phyloP scores from a whole-genome alignment of 352 stramenopile species.

The Globisporangium mamillatum region DNA sequence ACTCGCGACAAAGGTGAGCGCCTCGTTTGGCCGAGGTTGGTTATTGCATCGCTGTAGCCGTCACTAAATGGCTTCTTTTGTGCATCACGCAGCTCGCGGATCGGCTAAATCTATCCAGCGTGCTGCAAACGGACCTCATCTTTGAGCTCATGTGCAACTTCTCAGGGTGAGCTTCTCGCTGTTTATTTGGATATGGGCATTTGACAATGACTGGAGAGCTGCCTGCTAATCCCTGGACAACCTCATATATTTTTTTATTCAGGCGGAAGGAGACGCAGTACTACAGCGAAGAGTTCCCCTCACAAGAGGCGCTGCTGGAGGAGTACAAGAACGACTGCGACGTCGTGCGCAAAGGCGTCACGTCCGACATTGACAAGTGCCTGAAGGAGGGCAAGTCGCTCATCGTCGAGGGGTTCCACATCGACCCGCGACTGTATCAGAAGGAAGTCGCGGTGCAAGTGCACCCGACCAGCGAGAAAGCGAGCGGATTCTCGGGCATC shows the following conservation, averaged over 20 bases:
- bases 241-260: background rate
- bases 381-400: slow-evolving; percentile 88
- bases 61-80: background rate
- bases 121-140: slow-evolving; percentile 85
- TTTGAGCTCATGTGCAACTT: slow-evolving; percentile 92
- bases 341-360: slow-evolving; percentile 79
- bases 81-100: slow-evolving; percentile 56
- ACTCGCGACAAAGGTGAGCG: slow-evolving; percentile 75
- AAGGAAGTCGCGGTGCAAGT: slow-evolving; percentile 47
- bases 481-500: slow-evolving; percentile 53
- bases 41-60: background rate
- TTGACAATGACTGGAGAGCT: background rate
- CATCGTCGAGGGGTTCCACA: slow-evolving; percentile 86
- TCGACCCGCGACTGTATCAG: slow-evolving; percentile 85
- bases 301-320: slow-evolving; percentile 52
- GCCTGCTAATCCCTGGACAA: background rate
- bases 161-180: slow-evolving; percentile 46
- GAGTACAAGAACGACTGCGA: slow-evolving; percentile 80
- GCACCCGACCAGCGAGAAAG: slow-evolving; percentile 23
- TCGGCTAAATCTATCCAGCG: slow-evolving; percentile 83
- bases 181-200: background rate
- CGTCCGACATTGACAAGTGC: slow-evolving; percentile 86
- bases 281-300: slow-evolving; percentile 54
- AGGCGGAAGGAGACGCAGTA: slow-evolving; percentile 67
- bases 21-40: background rate